phyloP scores from a whole-genome alignment of 129 eudicot genomes.

The Solidago caesia region DNA sequence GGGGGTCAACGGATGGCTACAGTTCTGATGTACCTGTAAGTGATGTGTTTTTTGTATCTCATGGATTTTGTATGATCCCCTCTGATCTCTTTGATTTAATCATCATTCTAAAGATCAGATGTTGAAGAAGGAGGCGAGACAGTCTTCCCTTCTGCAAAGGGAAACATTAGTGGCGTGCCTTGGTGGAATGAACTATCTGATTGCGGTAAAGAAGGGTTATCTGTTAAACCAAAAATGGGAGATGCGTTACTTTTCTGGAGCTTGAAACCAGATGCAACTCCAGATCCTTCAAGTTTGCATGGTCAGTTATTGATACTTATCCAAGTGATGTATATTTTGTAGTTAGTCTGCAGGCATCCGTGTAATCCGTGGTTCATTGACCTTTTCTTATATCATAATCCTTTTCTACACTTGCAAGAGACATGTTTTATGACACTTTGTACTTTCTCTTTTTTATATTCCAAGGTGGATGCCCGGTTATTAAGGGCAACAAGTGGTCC shows the following conservation, averaged over 20 bases:
- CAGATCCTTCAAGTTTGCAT: constrained; percentile 76
- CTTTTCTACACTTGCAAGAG: constrained; percentile 13
- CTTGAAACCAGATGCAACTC: constrained; percentile 72
- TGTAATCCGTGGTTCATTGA: constrained; percentile 1
- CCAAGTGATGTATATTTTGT: neutral
- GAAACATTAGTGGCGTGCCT: constrained; percentile 67
- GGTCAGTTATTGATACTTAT: constrained; percentile 44
- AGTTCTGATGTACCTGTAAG: constrained; percentile 89
- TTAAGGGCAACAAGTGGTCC: constrained; percentile 85
- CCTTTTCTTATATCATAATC: neutral
- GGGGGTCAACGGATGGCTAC: constrained; percentile 97
- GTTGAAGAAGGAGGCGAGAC: constrained; percentile 99
- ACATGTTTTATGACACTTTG: neutral
- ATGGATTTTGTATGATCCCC: neutral
- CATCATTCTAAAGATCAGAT: constrained; percentile 61
- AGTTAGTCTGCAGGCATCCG: neutral
- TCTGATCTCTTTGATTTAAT: neutral
- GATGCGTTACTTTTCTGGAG: constrained; percentile 96
- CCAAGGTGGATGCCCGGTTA: constrained; percentile 82
- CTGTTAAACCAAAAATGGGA: constrained; percentile 89
- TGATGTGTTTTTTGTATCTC: constrained; percentile 4
- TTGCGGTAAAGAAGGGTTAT: constrained; percentile 82
- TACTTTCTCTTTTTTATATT: constrained; percentile 17
- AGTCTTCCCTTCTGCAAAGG: constrained; percentile 80
- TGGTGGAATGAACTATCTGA: constrained; percentile 75